phyloP scores from a whole-genome alignment of 108 stramenopile species.

The Nannochloropsis salina region DNA sequence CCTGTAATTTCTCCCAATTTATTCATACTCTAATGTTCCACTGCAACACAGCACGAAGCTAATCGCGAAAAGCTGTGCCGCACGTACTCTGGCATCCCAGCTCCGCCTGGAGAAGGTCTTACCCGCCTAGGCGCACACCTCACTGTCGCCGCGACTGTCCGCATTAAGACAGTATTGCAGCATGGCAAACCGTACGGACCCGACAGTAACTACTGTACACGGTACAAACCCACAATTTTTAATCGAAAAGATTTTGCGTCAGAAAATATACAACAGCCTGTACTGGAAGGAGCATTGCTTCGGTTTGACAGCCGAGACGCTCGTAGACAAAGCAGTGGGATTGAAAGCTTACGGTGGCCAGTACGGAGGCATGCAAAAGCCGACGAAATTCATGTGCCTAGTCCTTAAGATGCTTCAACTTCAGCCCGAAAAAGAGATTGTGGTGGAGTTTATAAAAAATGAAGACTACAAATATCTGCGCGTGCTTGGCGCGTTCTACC shows the following conservation, averaged over 20 bases:
- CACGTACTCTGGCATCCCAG: no score
- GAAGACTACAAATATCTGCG: slow-evolving; percentile 95
- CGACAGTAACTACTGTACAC: slow-evolving; percentile 75
- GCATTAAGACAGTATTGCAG: no score
- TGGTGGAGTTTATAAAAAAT: slow-evolving; percentile 75
- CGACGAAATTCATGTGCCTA: slow-evolving; percentile 86
- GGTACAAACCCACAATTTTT: slow-evolving; percentile 98
- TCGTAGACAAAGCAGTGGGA: slow-evolving; percentile 81
- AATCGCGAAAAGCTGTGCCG: no score
- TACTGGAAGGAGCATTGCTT: slow-evolving; percentile 72
- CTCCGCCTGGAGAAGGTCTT: no score
- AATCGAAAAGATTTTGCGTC: slow-evolving; percentile 94
- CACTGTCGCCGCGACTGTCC: no score
- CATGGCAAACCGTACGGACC: slow-evolving; percentile 73
- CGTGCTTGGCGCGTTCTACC: slow-evolving; percentile 84
- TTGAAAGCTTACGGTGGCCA: slow-evolving; percentile 73
- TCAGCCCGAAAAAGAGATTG: slow-evolving; percentile 83
- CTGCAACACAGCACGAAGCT: no score
- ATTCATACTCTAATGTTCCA: no score
- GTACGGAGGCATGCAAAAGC: slow-evolving; percentile 77
- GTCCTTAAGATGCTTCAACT: slow-evolving; percentile 91
- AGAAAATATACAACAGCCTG: slow-evolving; percentile 68
- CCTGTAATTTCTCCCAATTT: no score
- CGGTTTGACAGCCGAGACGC: slow-evolving; percentile 75
- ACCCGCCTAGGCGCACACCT: no score